These are phyloP conservation scores for Brassica cretica DNA, from an alignment of 345 rosid genomes.

Conservation along the genomic window DNA sequence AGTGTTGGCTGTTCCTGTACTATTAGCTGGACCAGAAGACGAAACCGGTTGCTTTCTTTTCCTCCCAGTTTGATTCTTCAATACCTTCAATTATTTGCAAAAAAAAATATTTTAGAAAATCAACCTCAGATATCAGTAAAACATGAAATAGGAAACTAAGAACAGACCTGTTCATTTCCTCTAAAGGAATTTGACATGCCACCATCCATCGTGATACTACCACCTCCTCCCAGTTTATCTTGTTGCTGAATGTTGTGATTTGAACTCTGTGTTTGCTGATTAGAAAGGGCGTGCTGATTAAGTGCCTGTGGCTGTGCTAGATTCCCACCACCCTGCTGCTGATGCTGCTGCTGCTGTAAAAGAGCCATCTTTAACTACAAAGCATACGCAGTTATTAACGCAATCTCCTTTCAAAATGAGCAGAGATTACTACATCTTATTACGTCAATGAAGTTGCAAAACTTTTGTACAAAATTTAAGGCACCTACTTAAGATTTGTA, in stretches of 20 bases:
- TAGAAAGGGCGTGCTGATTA: conserved; percentile 63
- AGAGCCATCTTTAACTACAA: conserved; percentile 73
- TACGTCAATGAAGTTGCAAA: neutral
- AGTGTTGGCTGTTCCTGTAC: conserved; percentile 98
- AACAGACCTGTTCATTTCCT: conserved; percentile 95
- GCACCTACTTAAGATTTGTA: neutral
- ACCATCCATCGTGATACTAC: conserved; percentile 73
- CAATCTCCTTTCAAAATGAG: conserved; percentile 1
- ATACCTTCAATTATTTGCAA: conserved; percentile 59
- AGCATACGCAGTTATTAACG: conserved; percentile 9
- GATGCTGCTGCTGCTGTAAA: conserved; percentile 60
- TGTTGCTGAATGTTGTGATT: conserved; percentile 74
- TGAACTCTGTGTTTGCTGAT: conserved; percentile 76
- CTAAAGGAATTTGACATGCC: conserved; percentile 88
- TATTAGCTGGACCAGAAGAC: conserved; percentile 98
- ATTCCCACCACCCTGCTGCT: conserved; percentile 56
- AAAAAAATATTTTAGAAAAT: conserved; percentile 41
- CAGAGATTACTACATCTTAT: conserved; percentile 8
- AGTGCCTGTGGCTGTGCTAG: conserved; percentile 52
- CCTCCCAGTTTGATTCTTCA: conserved; percentile 90
- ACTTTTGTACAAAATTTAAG: neutral
- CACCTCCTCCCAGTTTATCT: conserved; percentile 80
- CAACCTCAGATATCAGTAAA: conserved; percentile 9
- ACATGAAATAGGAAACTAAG: conserved; percentile 18
- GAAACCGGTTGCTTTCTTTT: conserved; percentile 97